Percentiles rank a stretch among this genome's conserved stretches.
Conservation (phyloP, 2,329 filamentous ascomycete genomes). For the Huntiella decipiens region DNA sequence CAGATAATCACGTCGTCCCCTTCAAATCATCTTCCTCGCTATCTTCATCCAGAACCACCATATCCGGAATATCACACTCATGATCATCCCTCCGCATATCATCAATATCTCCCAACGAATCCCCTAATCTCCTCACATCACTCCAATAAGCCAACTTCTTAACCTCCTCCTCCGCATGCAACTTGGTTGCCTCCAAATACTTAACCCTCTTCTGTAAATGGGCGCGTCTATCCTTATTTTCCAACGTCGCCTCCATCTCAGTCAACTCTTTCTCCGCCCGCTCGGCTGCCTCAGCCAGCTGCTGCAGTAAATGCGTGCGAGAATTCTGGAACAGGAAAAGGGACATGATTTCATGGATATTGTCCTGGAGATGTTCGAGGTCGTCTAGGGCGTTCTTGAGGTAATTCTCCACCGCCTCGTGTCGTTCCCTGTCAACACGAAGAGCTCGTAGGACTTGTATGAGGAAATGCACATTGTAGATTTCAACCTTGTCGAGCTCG, state of each 20-base stretch:
- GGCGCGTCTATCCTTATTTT: conserved; percentile 21
- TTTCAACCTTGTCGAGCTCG: conserved; percentile 25
- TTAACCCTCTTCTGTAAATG: conserved; percentile 30
- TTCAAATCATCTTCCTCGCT: background rate
- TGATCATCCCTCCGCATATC: conserved; percentile 15
- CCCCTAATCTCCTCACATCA: conserved; percentile 53
- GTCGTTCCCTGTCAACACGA: conserved; percentile 78
- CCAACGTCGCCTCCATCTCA: conserved; percentile 20
- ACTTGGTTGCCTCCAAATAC: conserved; percentile 54
- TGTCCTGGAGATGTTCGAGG: conserved; percentile 51
- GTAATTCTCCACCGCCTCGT: conserved; percentile 66
- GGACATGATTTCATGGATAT: conserved; percentile 72
- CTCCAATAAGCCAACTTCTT: conserved; percentile 74
- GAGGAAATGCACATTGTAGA: conserved; percentile 47
- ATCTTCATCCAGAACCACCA: background rate
- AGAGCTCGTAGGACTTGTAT: conserved; percentile 48
- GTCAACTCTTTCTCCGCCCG: conserved; percentile 21
- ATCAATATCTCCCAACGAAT: conserved; percentile 26
- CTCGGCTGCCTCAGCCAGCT: conserved; percentile 47
- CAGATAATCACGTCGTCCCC: too few relatives aligned
- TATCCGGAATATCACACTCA: conserved; percentile 12
- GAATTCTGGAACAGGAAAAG: conserved; percentile 82
- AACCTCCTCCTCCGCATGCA: conserved; percentile 64
- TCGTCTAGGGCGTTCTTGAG: conserved; percentile 43
- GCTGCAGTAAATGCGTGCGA: conserved; percentile 53